Percentiles rank a stretch among this genome's conserved stretches.
These are phyloP conservation scores for Gossypium bickii DNA, from an alignment of 345 rosid genomes.

Conservation along the genomic window DNA sequence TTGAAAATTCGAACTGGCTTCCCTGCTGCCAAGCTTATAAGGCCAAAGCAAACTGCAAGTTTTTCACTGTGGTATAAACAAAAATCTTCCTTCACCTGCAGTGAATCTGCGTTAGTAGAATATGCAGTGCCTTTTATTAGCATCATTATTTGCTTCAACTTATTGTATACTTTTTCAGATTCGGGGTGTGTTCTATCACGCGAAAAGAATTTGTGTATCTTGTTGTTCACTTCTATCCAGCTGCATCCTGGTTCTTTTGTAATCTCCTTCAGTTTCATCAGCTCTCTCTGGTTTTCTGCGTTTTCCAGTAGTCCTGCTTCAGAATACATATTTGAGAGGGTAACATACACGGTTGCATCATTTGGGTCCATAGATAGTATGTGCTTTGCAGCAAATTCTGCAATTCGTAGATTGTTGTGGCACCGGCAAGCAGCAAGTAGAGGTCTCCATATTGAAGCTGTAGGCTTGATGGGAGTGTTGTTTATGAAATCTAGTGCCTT, in stretches of 20 bases:
- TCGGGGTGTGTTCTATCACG: conserved; percentile 16
- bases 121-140: conserved; percentile 10
- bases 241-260: conserved; percentile 26
- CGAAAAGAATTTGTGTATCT: conserved; percentile 26
- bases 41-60: conserved; percentile 31
- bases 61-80: conserved; percentile 28
- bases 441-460: conserved; percentile 29
- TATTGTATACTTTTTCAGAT: conserved; percentile 15
- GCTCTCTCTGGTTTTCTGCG: conserved; percentile 23
- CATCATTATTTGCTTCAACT: conserved; percentile 19
- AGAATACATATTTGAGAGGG: conserved; percentile 24
- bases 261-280: conserved; percentile 16
- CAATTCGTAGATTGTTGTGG: conserved; percentile 24
- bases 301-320: conserved; percentile 8
- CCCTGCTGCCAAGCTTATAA: conserved; percentile 19
- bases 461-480: conserved; percentile 24
- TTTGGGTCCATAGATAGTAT: conserved; percentile 21
- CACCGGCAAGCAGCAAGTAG: conserved; percentile 31
- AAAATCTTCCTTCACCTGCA: conserved; percentile 1
- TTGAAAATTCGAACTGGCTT: conserved; percentile 26
- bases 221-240: conserved; percentile 27
- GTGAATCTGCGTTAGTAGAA: background rate
- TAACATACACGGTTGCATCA: conserved; percentile 22
- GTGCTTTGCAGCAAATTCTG: conserved; percentile 20
- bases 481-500: conserved; percentile 22